phyloP scores from a whole-genome alignment of 164 flowering plant genomes.

The Hamamelis virginiana region DNA sequence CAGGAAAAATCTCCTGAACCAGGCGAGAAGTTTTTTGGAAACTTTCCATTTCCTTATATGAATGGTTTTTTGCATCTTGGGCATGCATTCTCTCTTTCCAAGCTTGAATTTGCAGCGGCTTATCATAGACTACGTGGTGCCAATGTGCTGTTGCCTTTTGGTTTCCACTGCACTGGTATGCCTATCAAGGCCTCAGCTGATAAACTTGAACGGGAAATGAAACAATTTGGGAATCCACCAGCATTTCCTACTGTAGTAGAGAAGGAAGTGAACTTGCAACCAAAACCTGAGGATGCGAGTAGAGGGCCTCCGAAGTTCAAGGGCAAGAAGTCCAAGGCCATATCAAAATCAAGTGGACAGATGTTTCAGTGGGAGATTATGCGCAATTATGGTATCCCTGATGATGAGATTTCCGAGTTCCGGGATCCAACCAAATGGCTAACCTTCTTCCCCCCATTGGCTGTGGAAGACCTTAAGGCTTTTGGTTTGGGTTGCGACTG shows the following conservation, averaged over 20 bases:
- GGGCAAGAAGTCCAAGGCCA: slow-evolving; percentile 71
- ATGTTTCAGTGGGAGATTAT: slow-evolving; percentile 73
- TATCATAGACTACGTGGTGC: slow-evolving; percentile 81
- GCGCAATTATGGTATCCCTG: slow-evolving; percentile 73
- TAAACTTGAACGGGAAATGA: slow-evolving; percentile 62
- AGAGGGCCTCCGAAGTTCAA: slow-evolving; percentile 52
- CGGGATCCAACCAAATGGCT: slow-evolving; percentile 76
- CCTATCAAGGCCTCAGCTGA: slow-evolving; percentile 96
- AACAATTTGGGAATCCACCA: slow-evolving; percentile 62
- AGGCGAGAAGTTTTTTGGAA: slow-evolving; percentile 85
- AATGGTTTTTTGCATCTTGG: slow-evolving; percentile 87
- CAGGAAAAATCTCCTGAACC: slow-evolving; percentile 46
- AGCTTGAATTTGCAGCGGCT: slow-evolving; percentile 89
- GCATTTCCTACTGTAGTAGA: slow-evolving; percentile 46
- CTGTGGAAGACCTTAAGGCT: slow-evolving; percentile 76
- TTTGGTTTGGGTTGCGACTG: slow-evolving; percentile 93
- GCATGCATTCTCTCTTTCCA: slow-evolving; percentile 90
- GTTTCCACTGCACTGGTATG: slow-evolving; percentile 94
- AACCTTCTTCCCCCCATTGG: slow-evolving; percentile 71
- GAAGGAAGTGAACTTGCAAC: slow-evolving; percentile 20
- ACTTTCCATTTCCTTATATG: slow-evolving; percentile 94
- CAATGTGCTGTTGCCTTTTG: slow-evolving; percentile 86
- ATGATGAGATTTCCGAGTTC: slow-evolving; percentile 67
- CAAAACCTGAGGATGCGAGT: slow-evolving; percentile 30
- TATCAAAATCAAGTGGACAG: slow-evolving; percentile 51